Evolutionary conservation across 2,329 filamentous ascomycete species (phyloP).

Genomic region (Neophaeococcomyces aloes): DNA sequence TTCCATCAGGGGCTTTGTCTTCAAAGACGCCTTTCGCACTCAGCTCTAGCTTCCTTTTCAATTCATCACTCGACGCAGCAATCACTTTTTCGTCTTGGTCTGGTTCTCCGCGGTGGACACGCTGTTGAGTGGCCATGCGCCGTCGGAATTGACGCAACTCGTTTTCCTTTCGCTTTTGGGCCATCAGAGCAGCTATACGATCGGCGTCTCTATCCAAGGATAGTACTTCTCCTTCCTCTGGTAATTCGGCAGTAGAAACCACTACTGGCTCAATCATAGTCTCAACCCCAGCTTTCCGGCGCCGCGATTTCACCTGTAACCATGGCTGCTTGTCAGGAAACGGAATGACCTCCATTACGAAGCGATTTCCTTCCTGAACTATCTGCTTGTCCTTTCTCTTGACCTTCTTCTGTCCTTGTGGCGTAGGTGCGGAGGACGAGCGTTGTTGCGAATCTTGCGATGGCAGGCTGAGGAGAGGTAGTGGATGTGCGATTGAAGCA

Average conservation of each 20-base stretch:
- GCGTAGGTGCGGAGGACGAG: background rate
- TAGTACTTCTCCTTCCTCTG: constrained; percentile 1
- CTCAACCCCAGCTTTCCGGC: constrained; percentile 1
- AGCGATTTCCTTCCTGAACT: background rate
- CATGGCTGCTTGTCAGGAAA: constrained; percentile 7
- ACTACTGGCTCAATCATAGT: background rate
- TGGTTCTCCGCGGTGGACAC: constrained; percentile 2
- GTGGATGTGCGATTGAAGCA: background rate
- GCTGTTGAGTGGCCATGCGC: constrained; percentile 4
- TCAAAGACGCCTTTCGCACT: constrained; percentile 9
- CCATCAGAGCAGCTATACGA: constrained; percentile 9
- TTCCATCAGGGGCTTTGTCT: constrained; percentile 3
- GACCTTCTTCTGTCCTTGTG: background rate
- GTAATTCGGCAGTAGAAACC: background rate
- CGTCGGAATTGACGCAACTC: constrained; percentile 5
- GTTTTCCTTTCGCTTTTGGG: constrained; percentile 7
- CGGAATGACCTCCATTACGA: background rate
- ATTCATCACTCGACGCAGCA: constrained; percentile 4
- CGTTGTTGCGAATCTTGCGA: background rate
- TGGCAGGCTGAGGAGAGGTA: background rate
- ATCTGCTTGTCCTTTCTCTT: background rate
- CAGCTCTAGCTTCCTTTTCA: constrained; percentile 8
- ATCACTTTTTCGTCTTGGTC: constrained; percentile 3
- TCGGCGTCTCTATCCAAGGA: constrained; percentile 7
- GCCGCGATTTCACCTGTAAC: constrained; percentile 3